A percentile compares a stretch with the other conserved stretches of the same genome.
These are phyloP conservation scores for Lagenidium giganteum DNA, from an alignment of 352 stramenopile genomes.

Conservation along the genomic window DNA sequence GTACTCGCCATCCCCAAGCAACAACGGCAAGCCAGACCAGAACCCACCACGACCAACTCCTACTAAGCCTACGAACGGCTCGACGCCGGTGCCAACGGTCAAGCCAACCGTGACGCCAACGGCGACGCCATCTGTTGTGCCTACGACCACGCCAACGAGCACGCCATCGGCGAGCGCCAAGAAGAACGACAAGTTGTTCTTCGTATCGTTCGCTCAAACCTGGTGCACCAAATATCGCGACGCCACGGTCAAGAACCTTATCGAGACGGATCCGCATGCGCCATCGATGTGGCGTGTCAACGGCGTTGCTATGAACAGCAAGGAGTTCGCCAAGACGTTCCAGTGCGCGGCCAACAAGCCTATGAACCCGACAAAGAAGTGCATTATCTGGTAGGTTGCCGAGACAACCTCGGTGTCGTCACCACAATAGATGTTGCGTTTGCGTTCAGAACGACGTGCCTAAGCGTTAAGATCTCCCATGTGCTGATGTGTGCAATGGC, in stretches of 20 bases:
- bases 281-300: conserved; percentile 51
- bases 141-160: not conserved
- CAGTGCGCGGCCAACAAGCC: conserved; percentile 24
- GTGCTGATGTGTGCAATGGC: no score
- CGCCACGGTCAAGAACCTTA: conserved; percentile 22
- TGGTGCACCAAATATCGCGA: conserved; percentile 56
- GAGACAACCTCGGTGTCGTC: not conserved
- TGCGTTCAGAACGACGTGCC: no score
- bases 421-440: no score
- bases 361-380: conserved; percentile 58
- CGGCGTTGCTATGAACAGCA: conserved; percentile 59
- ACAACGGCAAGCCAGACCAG: no score
- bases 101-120: no score
- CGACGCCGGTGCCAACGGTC: no score
- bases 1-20: no score
- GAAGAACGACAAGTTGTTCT: conserved; percentile 52
- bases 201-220: conserved; percentile 54
- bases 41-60: no score
- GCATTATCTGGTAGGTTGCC: conserved; percentile 36
- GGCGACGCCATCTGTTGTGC: not conserved
- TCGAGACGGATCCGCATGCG: conserved; percentile 40
- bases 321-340: conserved; percentile 43
- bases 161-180: no score
- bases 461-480: no score
- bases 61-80: no score